These are phyloP conservation scores for Coemansia erecta DNA, from an alignment of 192 early-diverging fungal genomes.

Conservation along the genomic window DNA sequence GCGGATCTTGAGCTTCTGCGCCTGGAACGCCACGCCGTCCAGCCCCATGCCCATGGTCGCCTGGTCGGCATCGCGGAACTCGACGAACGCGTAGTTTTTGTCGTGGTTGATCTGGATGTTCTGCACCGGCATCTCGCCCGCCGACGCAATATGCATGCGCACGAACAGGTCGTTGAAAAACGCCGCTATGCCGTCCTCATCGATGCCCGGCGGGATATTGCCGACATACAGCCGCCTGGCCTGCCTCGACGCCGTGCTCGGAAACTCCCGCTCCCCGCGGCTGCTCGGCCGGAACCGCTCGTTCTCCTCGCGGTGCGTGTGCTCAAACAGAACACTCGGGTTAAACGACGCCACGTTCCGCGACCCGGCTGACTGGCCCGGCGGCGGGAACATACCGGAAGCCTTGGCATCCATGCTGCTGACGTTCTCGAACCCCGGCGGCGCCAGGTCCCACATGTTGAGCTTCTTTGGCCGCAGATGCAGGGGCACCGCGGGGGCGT, in stretches of 20 bases:
- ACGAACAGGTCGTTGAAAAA: conserved; percentile 90
- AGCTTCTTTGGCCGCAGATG: conserved; percentile 76
- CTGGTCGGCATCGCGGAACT: conserved; percentile 88
- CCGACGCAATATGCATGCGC: conserved; percentile 69
- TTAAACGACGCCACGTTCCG: conserved; percentile 50
- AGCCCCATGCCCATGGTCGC: conserved; percentile 89
- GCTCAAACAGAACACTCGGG: conserved; percentile 35
- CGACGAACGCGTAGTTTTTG: conserved; percentile 95
- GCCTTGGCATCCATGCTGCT: conserved; percentile 84
- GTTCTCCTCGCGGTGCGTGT: conserved; percentile 55
- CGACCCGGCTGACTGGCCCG: conserved; percentile 36
- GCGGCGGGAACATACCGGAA: conserved; percentile 60
- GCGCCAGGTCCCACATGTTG: conserved; percentile 90
- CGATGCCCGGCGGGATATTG: conserved; percentile 76
- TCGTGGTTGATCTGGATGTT: conserved; percentile 87
- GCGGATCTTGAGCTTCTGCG: conserved; percentile 82
- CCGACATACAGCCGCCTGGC: conserved; percentile 88
- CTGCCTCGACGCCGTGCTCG: conserved; percentile 63
- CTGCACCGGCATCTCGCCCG: conserved; percentile 67
- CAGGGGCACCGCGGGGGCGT: conserved; percentile 62
- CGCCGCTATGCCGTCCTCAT: conserved; percentile 67
- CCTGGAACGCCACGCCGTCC: conserved; percentile 86
- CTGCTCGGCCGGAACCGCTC: conserved; percentile 45
- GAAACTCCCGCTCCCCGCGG: conserved; percentile 45
- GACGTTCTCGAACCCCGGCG: conserved; percentile 84